Evolutionary conservation across 2,329 filamentous ascomycete species (phyloP).

Genomic region (Clarireedia hainanense): DNA sequence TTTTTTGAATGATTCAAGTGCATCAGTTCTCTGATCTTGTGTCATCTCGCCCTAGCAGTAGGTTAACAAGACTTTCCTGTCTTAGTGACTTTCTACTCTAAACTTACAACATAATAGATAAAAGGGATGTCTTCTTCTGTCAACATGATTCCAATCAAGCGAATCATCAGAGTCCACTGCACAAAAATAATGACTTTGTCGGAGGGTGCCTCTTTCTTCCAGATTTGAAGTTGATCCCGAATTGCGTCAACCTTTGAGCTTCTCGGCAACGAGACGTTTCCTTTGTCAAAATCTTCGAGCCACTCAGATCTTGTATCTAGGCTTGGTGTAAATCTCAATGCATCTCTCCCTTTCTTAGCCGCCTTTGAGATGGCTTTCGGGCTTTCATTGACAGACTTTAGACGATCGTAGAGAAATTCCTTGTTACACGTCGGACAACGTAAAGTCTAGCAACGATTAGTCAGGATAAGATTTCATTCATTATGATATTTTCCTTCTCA

Average conservation of each 20-base stretch:
- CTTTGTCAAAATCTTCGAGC: not conserved
- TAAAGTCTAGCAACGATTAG: not conserved
- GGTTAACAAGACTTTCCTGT: not conserved
- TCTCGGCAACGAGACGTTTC: not conserved
- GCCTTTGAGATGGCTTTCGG: not conserved
- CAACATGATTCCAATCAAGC: constrained; percentile 1
- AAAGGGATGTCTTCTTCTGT: not conserved
- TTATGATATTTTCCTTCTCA: no score
- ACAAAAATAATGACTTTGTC: constrained; percentile 1
- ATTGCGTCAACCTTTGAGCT: not conserved
- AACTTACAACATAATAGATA: not conserved
- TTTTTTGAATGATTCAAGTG: not conserved
- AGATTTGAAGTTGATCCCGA: not conserved
- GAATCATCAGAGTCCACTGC: not conserved
- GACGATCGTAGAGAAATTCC: not conserved
- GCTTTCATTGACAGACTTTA: not conserved
- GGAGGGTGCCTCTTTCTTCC: not conserved
- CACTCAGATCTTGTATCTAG: not conserved
- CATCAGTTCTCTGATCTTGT: not conserved
- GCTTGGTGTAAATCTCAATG: not conserved
- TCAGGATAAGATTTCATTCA: no score
- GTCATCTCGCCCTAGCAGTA: not conserved
- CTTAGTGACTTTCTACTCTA: not conserved
- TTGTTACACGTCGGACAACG: not conserved
- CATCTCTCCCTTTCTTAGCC: not conserved